These are phyloP conservation scores for Berberis vulgaris DNA, from an alignment of 164 flowering plant genomes.

Conservation along the genomic window DNA sequence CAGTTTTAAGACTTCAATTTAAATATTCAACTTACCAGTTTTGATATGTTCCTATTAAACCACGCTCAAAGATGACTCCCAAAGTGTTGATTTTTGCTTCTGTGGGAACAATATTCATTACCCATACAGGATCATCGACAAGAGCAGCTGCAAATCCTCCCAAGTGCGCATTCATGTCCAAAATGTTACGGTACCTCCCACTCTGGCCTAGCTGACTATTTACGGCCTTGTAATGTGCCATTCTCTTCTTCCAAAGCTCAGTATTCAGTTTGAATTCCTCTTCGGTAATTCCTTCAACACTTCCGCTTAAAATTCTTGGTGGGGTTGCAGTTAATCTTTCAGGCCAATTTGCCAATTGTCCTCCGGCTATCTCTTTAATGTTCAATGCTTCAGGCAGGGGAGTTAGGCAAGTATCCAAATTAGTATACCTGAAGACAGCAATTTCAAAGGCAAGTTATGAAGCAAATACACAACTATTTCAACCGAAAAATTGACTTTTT, in stretches of 20 bases:
- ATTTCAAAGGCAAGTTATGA: no score
- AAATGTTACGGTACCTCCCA: conserved; percentile 74
- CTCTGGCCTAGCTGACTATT: conserved; percentile 47
- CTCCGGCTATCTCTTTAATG: conserved; percentile 54
- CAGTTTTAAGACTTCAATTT: not conserved
- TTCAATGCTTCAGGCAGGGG: conserved; percentile 59
- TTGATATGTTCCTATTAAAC: conserved; percentile 83
- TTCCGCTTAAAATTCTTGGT: conserved; percentile 66
- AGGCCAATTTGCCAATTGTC: conserved; percentile 69
- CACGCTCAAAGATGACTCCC: conserved; percentile 74
- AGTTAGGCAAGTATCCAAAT: conserved; percentile 74
- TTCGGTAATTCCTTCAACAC: conserved; percentile 45
- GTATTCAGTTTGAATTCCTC: conserved; percentile 42
- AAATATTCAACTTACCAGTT: conserved; percentile 45
- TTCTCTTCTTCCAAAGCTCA: conserved; percentile 61
- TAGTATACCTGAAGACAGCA: conserved; percentile 49
- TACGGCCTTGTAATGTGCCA: conserved; percentile 51
- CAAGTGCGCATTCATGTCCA: conserved; percentile 84
- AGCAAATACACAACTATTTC: not conserved
- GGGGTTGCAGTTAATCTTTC: conserved; percentile 63
- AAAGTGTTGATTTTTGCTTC: conserved; percentile 53
- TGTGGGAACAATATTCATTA: conserved; percentile 74
- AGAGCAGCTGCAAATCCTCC: conserved; percentile 97
- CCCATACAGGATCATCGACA: conserved; percentile 73
- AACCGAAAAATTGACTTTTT: not conserved